phyloP scores from a whole-genome alignment of 2,329 filamentous ascomycete genomes.

The Ilyonectria robusta region DNA sequence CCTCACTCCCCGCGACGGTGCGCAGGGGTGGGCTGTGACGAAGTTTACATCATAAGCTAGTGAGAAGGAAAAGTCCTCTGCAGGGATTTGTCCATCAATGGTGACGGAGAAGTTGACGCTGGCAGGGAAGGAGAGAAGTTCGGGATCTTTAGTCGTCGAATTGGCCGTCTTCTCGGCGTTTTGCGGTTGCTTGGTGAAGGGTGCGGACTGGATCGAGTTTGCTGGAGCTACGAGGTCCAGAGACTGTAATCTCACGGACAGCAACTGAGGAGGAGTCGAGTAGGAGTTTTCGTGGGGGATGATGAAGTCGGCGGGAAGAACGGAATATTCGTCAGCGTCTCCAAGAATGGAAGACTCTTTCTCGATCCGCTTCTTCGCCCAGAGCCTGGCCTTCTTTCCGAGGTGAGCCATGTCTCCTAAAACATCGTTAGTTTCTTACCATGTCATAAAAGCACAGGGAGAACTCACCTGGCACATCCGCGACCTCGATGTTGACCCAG shows the following conservation, averaged over 20 bases:
- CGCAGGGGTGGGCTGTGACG: conserved; percentile 76
- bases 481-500: conserved; percentile 72
- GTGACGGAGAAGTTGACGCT: conserved; percentile 54
- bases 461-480: conserved; percentile 65
- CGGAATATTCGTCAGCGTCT: conserved; percentile 66
- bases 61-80: conserved; percentile 58
- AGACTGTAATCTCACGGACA: conserved; percentile 64
- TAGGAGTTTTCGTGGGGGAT: conserved; percentile 72
- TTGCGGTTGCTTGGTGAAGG: conserved; percentile 53
- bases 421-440: conserved; percentile 27
- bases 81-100: conserved; percentile 56
- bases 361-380: conserved; percentile 73
- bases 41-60: conserved; percentile 74
- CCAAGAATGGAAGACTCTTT: conserved; percentile 73
- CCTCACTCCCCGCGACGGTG: conserved; percentile 69
- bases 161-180: conserved; percentile 35
- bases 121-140: conserved; percentile 54
- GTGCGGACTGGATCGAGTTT: conserved; percentile 62
- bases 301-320: conserved; percentile 74
- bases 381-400: conserved; percentile 71
- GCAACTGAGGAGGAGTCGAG: conserved; percentile 61
- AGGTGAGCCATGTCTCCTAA: conserved; percentile 65
- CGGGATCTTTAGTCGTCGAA: conserved; percentile 46
- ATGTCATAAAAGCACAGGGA: neutral
- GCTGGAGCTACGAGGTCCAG: conserved; percentile 63